These are phyloP conservation scores for Peniophora sp. DNA, from an alignment of 1,284 basidiomycete species.

Conservation along the genomic window DNA sequence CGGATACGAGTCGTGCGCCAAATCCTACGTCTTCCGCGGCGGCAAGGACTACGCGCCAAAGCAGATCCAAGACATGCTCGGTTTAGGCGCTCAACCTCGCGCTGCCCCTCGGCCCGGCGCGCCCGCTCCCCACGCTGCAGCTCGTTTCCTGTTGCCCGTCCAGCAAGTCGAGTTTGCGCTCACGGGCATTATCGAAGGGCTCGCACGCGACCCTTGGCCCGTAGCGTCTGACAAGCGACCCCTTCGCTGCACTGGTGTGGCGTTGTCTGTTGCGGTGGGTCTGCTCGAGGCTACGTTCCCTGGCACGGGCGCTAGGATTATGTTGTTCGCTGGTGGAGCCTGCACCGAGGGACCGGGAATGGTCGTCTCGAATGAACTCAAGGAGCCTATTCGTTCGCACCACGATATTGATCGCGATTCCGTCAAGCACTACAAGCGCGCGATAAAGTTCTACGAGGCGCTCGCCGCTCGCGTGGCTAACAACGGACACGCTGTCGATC, in stretches of 20 bases:
- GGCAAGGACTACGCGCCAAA: constrained; percentile 98
- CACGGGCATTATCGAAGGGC: constrained; percentile 86
- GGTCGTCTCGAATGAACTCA: constrained; percentile 93
- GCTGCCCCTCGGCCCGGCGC: constrained; percentile 82
- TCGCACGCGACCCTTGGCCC: constrained; percentile 94
- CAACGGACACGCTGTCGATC: constrained; percentile 92
- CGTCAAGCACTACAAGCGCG: constrained; percentile 97
- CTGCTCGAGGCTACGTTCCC: constrained; percentile 92
- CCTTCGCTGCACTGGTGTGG: constrained; percentile 94
- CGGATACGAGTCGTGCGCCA: constrained; percentile 93
- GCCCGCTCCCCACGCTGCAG: constrained; percentile 83
- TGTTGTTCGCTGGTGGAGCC: constrained; percentile 96
- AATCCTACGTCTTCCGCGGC: constrained; percentile 98
- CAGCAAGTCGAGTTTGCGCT: constrained; percentile 96
- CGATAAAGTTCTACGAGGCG: constrained; percentile 96
- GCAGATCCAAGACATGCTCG: constrained; percentile 98
- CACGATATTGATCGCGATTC: constrained; percentile 98
- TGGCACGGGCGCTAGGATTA: constrained; percentile 93
- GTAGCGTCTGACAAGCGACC: constrained; percentile 93
- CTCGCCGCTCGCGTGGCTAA: constrained; percentile 91
- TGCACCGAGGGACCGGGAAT: constrained; percentile 95
- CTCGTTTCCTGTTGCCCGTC: constrained; percentile 90
- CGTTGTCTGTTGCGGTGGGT: constrained; percentile 92
- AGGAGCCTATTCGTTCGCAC: constrained; percentile 97
- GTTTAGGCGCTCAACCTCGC: constrained; percentile 70